phyloP scores from a whole-genome alignment of 352 stramenopile species.

The Phytophthora uliginosa region DNA sequence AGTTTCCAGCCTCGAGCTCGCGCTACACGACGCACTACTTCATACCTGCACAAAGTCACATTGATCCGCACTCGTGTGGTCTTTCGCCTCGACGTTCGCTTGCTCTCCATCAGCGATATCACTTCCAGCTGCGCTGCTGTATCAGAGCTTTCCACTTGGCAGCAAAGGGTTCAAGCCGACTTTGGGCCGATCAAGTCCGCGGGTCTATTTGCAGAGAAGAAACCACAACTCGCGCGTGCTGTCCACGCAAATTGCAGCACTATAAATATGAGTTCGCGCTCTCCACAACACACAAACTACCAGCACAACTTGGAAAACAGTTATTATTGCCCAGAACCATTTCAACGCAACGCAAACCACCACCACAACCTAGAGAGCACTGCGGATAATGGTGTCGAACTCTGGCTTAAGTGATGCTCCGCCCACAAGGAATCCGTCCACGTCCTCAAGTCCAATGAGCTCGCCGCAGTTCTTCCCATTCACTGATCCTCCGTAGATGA shows the following conservation, averaged over 20 bases:
- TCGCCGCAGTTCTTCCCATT: slow-evolving; percentile 92
- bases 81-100: slow-evolving; percentile 36
- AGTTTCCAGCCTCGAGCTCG: slow-evolving; percentile 81
- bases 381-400: slow-evolving; percentile 90
- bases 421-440: slow-evolving; percentile 96
- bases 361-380: slow-evolving; percentile 36
- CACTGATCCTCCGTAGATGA: slow-evolving; percentile 96
- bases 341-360: not conserved
- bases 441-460: slow-evolving; percentile 88
- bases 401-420: slow-evolving; percentile 95
- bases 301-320: not conserved
- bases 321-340: not conserved
- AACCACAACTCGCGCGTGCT: slow-evolving; percentile 1
- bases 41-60: slow-evolving; percentile 81
- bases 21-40: slow-evolving; percentile 85
- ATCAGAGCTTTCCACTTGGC: not conserved
- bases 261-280: slow-evolving; percentile 2
- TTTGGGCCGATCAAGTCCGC: not conserved
- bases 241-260: not conserved
- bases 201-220: slow-evolving; percentile 8
- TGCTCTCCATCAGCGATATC: slow-evolving; percentile 26
- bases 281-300: not conserved
- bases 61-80: slow-evolving; percentile 76
- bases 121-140: not conserved
- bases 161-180: not conserved